These are phyloP conservation scores for Neonectria coccinea DNA, from an alignment of 2,329 filamentous ascomycete genomes.

Conservation along the genomic window DNA sequence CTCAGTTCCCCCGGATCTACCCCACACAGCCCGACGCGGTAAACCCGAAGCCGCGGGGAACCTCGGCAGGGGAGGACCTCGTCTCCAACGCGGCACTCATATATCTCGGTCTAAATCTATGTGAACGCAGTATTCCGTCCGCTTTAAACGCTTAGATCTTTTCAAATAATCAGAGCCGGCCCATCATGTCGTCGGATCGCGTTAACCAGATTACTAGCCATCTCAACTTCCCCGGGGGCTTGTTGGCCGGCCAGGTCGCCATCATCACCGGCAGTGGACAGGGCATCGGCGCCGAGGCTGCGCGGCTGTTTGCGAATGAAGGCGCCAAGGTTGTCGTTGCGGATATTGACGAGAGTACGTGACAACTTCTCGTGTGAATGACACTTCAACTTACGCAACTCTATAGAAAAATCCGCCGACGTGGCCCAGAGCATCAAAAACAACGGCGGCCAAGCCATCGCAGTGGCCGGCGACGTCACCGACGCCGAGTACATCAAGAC, in stretches of 20 bases:
- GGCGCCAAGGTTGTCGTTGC: conserved; percentile 86
- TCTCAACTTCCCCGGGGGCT: conserved; percentile 83
- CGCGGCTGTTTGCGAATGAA: conserved; percentile 86
- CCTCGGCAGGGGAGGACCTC: conserved; percentile 43
- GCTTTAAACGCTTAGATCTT: neutral
- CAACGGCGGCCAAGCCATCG: conserved; percentile 74
- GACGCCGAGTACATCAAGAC: conserved; percentile 75
- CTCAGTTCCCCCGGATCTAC: conserved; percentile 30
- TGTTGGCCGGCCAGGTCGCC: conserved; percentile 83
- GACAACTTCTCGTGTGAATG: rapidly evolving
- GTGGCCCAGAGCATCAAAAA: conserved; percentile 78
- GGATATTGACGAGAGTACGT: conserved; percentile 80
- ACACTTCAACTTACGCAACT: conserved; percentile 6
- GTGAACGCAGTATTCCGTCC: no score
- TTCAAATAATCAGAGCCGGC: neutral
- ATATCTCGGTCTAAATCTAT: neutral
- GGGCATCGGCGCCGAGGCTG: conserved; percentile 88
- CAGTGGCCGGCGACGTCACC: conserved; percentile 82
- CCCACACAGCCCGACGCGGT: conserved; percentile 41
- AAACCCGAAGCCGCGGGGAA: conserved; percentile 39
- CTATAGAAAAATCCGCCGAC: conserved; percentile 73
- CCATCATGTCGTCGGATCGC: conserved; percentile 64
- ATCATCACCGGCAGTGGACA: conserved; percentile 90
- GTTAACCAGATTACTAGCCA: conserved; percentile 80
- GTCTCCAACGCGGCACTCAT: conserved; percentile 6